Evolutionary conservation across 768 basidiomycete genomes (phyloP).

Genomic region (Dendrothele bispora): DNA sequence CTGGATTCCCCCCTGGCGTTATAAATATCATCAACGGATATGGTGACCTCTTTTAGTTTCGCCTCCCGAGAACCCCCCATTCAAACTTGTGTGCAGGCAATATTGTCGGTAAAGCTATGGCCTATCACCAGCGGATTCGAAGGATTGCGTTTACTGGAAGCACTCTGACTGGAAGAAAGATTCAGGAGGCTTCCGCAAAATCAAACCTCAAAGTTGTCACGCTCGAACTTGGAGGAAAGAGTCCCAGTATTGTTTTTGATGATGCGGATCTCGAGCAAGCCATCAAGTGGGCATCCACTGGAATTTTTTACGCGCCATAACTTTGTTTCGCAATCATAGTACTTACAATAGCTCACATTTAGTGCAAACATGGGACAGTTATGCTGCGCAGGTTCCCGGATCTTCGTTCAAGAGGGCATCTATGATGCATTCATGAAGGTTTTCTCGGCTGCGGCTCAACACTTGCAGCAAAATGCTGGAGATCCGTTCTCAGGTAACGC

Average conservation of each 20-base stretch:
- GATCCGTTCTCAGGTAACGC: conserved; percentile 58
- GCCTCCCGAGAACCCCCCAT: not conserved
- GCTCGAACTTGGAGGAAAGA: conserved; percentile 74
- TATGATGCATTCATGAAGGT: conserved; percentile 73
- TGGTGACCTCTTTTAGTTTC: conserved; percentile 31
- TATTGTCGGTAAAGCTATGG: conserved; percentile 67
- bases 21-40: conserved; percentile 72
- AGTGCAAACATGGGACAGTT: conserved; percentile 72
- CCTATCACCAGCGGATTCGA: conserved; percentile 60
- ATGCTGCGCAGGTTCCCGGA: conserved; percentile 80
- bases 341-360: conserved; percentile 2
- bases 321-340: not conserved
- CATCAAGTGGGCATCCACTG: conserved; percentile 62
- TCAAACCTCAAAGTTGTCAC: conserved; percentile 77
- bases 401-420: conserved; percentile 76
- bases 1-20: conserved; percentile 76
- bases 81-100: conserved; percentile 22
- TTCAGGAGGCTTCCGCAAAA: conserved; percentile 70
- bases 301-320: conserved; percentile 52
- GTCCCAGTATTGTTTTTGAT: conserved; percentile 62
- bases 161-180: conserved; percentile 70
- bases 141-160: conserved; percentile 83
- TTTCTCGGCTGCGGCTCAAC: conserved; percentile 52
- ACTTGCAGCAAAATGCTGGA: conserved; percentile 51
- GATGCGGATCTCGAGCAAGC: conserved; percentile 65